Base-by-base conservation (phyloP, 176 grass and related monocot species). In the Eragrostis curvula region DNA sequence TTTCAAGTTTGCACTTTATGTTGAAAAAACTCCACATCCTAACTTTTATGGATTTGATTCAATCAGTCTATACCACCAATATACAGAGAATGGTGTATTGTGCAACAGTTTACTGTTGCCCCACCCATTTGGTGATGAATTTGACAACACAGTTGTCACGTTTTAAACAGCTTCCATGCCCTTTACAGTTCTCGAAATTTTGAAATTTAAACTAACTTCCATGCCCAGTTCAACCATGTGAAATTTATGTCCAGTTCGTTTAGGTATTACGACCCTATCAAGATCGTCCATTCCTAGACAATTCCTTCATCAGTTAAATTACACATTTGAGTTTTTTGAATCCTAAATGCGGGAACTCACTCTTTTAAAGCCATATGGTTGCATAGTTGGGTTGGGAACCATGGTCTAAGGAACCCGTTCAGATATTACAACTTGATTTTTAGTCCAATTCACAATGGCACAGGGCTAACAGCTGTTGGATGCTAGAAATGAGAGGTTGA, bases 1-100 rank as follows among this genome's bases (percentile, higher is more conserved):
- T 78, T 39, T 47, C 12, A n/a, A 27, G 9, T 57, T 66, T 23
- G 42, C 58, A 71, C 47, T 73, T 84, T 50, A 68, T 88, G 79
- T 42, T n/a, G 0, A 36, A 36, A 36, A 68, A 84, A 25, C 25
- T 74, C 18, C 2, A 30, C 65, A 68, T 29, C 18, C 62, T 66
- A 39, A 59, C 36, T 39, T 75, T 20, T 36, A 66, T 53, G 16
- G 5, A 74, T 21, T 40, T 23, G 6, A 56, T 39, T 18, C 70
- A 15, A 52, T 32, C 48, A 52, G 14, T 27, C 9, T 60, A 60
- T 5, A 27, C 23, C 9, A 25, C 57, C n/a, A 12, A 0, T 64
- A 64, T 3, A 18, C 6, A 65, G 3, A 30, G 28, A 32, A 13
- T 36, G 5, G 29, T 65, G 14, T 65, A 65, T 32, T 32, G 11